Base-by-base conservation (phyloP, 2,329 filamentous ascomycete species). In the Cladosporium austrohemisphaericum region DNA sequence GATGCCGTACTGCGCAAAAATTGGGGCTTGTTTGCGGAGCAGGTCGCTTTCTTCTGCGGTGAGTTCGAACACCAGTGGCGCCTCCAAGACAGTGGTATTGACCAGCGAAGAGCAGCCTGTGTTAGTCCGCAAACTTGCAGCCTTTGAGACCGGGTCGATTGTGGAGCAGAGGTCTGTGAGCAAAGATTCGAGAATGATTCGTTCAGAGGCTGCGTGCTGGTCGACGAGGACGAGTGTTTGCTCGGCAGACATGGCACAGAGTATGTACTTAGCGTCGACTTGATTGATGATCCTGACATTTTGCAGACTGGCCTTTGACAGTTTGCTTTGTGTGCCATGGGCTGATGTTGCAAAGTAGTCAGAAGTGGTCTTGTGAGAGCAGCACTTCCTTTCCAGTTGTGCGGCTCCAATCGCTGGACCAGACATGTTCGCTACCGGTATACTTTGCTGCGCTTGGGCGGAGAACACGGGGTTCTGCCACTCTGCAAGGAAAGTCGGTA, bases 141-240 rank as follows among this genome's bases (percentile, higher is more conserved):
- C 20, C 9, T 33, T 16, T 29, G 19, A 22, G 5, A 7, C 9
- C 25, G 3, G 43, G 10, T 14, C 45, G 22, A 61, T 50, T 54
- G 60, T 63, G 5, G 53, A 53, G 57, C 76, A 81, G 25, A 86
- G 68, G 2, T 80, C 75, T 19, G 62, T 54, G 64, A 94, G 81
- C 1, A 98, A 74, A 0, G 67, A 64, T 63, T 98, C 93, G 1
- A 97, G 78, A 1, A 84, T 83, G 54, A 86, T 83, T 37, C 93
- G 79, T 70, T 98, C 93, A 64, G 96, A 92, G 3, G 91, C 93
- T 1, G 93, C 93, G 64, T 98, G 93, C 62, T 98, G 93, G 61
- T 98, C 93, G 5, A 96, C 77, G 31, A 96, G 73, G 0, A 95
- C 76, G 4, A 97, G 70, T 1, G 82, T 57, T 11, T 22, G 38